Evolutionary conservation across 2,329 filamentous ascomycete species (phyloP), one percentile per base, ranked within the genome.

Genomic region (Chalara sp.): DNA sequence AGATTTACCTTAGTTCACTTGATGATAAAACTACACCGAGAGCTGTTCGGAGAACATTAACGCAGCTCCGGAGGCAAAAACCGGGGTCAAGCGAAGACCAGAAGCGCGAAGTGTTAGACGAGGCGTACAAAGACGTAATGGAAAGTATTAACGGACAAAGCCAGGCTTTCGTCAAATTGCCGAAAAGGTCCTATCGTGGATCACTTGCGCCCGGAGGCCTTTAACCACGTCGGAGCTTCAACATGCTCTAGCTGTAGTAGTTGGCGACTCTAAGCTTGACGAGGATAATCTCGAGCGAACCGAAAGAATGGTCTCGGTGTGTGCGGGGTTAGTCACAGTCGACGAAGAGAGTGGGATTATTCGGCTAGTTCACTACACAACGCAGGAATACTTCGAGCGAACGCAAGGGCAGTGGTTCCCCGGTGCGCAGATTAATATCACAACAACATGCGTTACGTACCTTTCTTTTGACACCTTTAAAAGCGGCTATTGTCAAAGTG

Each of bases 51-150:
- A 21, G 21, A 21, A 21, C 21, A 21, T 21, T 21, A 21, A 21
- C 21, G 21, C 21, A 21, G 21, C 3, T 21, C 21, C 21, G 21
- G 21, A 21, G 21, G 21, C 21, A 21, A 21, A 21, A 21, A 21
- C 21, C 21, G 21, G 21, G 21, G 21, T 21, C 21, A 21, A 21
- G 21, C 21, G 21, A 21, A 21, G 21, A 21, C 21, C 21, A 21
- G 21, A 21, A 21, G 21, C 21, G 21, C 21, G 21, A 21, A 3
- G 21, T 21, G 21, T 21, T 21, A 21, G 21, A 21, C 7, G 63
- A 61, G 8, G 68, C 70, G 0, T 80, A 80, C 43, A 49, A 65
- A 0, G 53, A 69, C 0, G 67, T 69, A 0, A 71, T 78, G 61
- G 32, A 68, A 2, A 62, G 73, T 29, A 75, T 78, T 29, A 45